Evolutionary conservation across 2,329 filamentous ascomycete species (phyloP), one percentile per base, ranked within the genome.

Genomic region (Fusarium oxysporum): DNA sequence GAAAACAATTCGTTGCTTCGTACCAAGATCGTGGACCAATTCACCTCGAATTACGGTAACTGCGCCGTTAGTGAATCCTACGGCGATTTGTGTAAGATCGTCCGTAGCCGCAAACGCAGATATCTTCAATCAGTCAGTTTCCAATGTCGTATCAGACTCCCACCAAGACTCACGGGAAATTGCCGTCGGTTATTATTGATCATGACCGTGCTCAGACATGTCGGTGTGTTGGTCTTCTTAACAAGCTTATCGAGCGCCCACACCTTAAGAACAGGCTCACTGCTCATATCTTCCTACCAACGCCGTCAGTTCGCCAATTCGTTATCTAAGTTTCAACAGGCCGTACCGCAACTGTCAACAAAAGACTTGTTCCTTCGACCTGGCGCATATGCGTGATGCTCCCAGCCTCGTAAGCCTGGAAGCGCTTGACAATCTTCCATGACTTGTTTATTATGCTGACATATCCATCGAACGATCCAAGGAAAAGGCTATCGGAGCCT

Each of bases 191-290:
- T 95, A 84, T 98, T 98, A 80, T 95, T 93, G 73, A 99, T 92
- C 28, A 88, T 91, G 57, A 98, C 84, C 2, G 92, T 96, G 79
- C 94, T 97, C 74, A 97, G 87, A 80, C 96, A 98, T 43, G 92
- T 93, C 21, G 96, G 96, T 70, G 92, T 86, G 45, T 95, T 95
- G 8, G 94, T 97, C 87, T 97, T 98, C 88, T 96, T 98, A 75
- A 97, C 94, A 8, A 92, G 88, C 83, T 95, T 97, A 80, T 98
- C 95, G 76, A 99, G 86, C 28, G 94, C 96, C 96, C 96, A 99
- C n/a, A 98, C 96, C 81, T 97, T 98, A 68, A 99, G 83, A 25
- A 96, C 88, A 0, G 96, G 96, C 77, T 98, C 95, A 77, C 89
- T 92, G 43, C 93, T 93, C 58, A 98, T 85, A 78, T 98, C 95